These are phyloP conservation scores for Andrographis paniculata DNA, from an alignment of 305 asterid species.

Conservation along the genomic window DNA sequence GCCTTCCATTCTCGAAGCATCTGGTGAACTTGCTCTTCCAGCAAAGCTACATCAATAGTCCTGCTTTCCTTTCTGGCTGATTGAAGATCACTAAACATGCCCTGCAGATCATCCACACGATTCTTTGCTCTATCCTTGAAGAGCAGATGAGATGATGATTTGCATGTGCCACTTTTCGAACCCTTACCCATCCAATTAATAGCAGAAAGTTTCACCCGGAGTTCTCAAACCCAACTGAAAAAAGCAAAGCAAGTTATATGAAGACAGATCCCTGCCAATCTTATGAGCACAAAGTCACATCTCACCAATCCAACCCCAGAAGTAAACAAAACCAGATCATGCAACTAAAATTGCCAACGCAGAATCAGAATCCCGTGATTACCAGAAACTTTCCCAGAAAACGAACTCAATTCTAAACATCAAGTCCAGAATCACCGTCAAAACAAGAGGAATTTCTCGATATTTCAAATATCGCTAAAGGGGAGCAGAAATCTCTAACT, in stretches of 20 bases:
- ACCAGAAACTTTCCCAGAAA: not conserved
- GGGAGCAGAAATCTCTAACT: not conserved
- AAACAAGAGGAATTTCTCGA: conserved; percentile 4
- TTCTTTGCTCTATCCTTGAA: conserved; percentile 90
- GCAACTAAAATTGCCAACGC: conserved; percentile 10
- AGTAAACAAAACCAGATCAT: conserved; percentile 5
- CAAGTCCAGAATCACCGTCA: conserved; percentile 1
- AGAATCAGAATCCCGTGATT: not conserved
- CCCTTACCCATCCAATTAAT: conserved; percentile 58
- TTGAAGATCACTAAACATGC: conserved; percentile 71
- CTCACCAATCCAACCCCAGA: not conserved
- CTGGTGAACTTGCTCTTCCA: conserved; percentile 95
- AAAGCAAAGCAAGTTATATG: conserved; percentile 17
- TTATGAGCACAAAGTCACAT: not conserved
- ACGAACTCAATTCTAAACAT: not conserved
- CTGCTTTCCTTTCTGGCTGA: conserved; percentile 95
- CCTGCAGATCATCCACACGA: conserved; percentile 90
- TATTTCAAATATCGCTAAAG: conserved; percentile 15
- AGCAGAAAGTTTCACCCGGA: conserved; percentile 18
- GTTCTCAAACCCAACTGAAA: conserved; percentile 28
- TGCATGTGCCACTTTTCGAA: conserved; percentile 71
- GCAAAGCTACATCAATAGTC: conserved; percentile 55
- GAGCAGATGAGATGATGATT: conserved; percentile 77
- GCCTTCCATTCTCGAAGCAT: conserved; percentile 93
- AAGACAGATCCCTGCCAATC: conserved; percentile 9